Conservation (phyloP, 2,329 filamentous ascomycete genomes). For the Colletotrichum eleusines region DNA sequence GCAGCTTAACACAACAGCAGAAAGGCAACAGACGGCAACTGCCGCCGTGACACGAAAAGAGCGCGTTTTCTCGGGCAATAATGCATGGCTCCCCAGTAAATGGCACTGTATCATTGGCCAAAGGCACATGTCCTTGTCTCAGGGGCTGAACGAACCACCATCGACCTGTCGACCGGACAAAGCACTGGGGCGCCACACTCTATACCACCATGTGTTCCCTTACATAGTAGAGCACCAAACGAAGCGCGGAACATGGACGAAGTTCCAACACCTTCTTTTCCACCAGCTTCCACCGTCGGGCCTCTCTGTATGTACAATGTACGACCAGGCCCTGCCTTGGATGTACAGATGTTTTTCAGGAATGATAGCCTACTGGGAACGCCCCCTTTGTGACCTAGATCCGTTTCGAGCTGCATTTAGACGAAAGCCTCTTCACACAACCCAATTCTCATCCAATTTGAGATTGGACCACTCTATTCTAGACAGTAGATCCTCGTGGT, state of each 20-base stretch:
- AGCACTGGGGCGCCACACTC: constrained; percentile 30
- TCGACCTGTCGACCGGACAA: constrained; percentile 21
- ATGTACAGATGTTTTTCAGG: neutral
- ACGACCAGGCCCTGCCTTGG: neutral
- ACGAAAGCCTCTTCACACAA: constrained; percentile 11
- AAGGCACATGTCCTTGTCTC: constrained; percentile 26
- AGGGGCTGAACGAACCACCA: constrained; percentile 12
- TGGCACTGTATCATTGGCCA: constrained; percentile 28
- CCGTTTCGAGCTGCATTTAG: constrained; percentile 22
- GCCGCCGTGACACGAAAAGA: constrained; percentile 19
- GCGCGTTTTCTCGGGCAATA: constrained; percentile 20
- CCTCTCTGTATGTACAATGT: neutral
- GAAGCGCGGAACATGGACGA: neutral
- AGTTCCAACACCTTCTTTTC: constrained; percentile 9
- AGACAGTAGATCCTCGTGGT: constrained; percentile 17
- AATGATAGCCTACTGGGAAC: constrained; percentile 16
- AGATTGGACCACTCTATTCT: constrained; percentile 17
- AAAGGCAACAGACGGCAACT: neutral
- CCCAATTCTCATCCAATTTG: neutral
- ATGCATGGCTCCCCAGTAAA: constrained; percentile 19
- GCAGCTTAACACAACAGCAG: neutral
- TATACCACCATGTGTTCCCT: constrained; percentile 16
- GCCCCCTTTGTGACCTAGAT: constrained; percentile 21
- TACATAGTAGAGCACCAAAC: constrained; percentile 10
- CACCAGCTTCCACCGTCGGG: constrained; percentile 10